Base-by-base conservation (phyloP, 1,284 basidiomycete genomes). In the Dichomitus squalens region DNA sequence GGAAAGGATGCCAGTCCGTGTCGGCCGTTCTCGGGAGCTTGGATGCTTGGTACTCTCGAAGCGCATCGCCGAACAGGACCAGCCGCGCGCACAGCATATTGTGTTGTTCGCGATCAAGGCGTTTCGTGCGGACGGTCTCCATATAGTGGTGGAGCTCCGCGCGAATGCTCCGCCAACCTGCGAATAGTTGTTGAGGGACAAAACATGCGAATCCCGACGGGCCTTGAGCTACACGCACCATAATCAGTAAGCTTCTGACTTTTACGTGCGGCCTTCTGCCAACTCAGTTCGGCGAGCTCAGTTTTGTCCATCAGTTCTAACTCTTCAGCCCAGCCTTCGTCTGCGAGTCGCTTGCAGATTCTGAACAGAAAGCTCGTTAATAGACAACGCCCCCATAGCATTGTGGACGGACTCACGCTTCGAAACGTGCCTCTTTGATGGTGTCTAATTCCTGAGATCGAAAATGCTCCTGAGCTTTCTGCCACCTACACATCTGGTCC, bases 311-410 rank as follows among this genome's bases (percentile, higher is more conserved):
- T 46, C 34, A 31, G 23, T 16, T 21, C 16, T 5, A 56, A 25
- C 8, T 56, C 54, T 18, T 51, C 20, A 7, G 33, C 49, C 54
- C 54, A 56, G 11, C 49, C 54, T 20, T 51, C 49, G 12, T 38
- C 40, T 18, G 7, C 8, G 1, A 56, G 54, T 7, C 54, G 54
- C 20, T 51, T 6, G 14, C 16, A 14, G 9, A 46, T 29, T 14
- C 51, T 53, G 16, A 5, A 49, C 16, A n/a, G 16, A 12, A 31
- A 27, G 29, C 8, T 6, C 23, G 27, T 12, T 20, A 20, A 20
- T 11, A 31, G 20, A 20, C 12, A 31, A 7, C 2, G 5, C 11
- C 5, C 29, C 11, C 6, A 31, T 31, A 31, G 29, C 29, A 31
- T 31, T 11, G 11, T 31, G 11, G 11, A 31, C 5, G 11, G 11